Percentiles rank a stretch among this genome's conserved stretches.
phyloP scores from a whole-genome alignment of 2,329 filamentous ascomycete species.

The Fonsecaea pedrosoi region DNA sequence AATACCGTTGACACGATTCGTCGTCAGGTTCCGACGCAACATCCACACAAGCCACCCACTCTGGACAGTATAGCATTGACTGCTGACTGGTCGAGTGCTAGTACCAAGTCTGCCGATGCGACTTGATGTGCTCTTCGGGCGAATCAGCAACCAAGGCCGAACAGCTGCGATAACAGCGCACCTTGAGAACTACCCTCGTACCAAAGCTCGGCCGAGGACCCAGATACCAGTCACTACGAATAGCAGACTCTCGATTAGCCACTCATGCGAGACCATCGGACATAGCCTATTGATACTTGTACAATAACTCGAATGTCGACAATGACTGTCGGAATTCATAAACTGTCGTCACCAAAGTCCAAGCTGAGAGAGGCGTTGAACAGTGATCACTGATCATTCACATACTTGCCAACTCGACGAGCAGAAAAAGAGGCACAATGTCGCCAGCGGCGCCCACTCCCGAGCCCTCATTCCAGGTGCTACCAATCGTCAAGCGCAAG shows the following conservation, averaged over 20 bases:
- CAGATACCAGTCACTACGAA: background rate
- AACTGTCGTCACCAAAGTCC: conserved; percentile 4
- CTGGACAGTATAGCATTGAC: background rate
- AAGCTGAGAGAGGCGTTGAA: background rate
- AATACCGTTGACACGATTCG: background rate
- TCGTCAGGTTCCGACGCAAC: background rate
- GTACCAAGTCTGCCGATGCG: background rate
- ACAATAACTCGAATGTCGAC: background rate
- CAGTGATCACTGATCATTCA: background rate
- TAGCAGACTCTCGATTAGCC: background rate
- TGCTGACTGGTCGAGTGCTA: background rate
- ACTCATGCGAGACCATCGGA: background rate
- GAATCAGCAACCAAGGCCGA: background rate
- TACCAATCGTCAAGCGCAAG: conserved; percentile 23
- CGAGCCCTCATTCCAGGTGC: conserved; percentile 28
- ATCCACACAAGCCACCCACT: background rate
- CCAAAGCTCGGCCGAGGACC: conserved; percentile 21
- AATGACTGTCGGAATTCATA: background rate
- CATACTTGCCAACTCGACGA: background rate
- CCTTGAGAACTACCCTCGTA: background rate
- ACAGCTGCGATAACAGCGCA: conserved; percentile 6
- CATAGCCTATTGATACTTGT: conserved; percentile 1
- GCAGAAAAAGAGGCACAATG: conserved; percentile 12
- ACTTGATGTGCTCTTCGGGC: background rate
- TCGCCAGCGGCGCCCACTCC: conserved; percentile 29